Percentiles rank a stretch among this genome's conserved stretches.
These are phyloP conservation scores for Ambrosia artemisiifolia DNA, from an alignment of 129 eudicot species.

Conservation along the genomic window DNA sequence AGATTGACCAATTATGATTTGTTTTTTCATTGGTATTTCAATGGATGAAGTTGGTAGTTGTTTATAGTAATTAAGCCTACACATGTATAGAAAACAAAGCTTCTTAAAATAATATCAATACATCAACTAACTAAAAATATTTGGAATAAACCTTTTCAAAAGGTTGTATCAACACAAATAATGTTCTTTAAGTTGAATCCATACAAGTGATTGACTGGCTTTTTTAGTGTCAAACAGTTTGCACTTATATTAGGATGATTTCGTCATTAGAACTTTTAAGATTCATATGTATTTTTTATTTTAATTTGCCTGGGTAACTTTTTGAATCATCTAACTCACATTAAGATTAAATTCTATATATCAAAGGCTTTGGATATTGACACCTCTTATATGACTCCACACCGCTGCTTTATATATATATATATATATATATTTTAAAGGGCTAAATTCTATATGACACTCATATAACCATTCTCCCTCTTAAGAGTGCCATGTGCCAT, in stretches of 20 bases:
- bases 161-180: not conserved
- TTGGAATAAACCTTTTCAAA: not conserved
- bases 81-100: not conserved
- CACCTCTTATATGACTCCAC: no score
- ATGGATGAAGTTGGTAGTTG: no score
- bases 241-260: not conserved
- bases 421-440: no score
- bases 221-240: not conserved
- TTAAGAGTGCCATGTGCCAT: no score
- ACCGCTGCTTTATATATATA: no score
- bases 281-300: not conserved
- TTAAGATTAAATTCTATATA: no score
- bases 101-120: not conserved
- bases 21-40: not conserved
- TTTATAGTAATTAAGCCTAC: not conserved
- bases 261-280: not conserved
- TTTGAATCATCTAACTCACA: no score
- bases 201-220: not conserved
- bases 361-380: no score
- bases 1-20: not conserved
- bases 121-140: not conserved
- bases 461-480: no score
- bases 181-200: not conserved
- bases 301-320: no score
- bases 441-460: no score